phyloP scores from a whole-genome alignment of 1,284 basidiomycete genomes.

The Xerocomus cyaneibrunnescens region DNA sequence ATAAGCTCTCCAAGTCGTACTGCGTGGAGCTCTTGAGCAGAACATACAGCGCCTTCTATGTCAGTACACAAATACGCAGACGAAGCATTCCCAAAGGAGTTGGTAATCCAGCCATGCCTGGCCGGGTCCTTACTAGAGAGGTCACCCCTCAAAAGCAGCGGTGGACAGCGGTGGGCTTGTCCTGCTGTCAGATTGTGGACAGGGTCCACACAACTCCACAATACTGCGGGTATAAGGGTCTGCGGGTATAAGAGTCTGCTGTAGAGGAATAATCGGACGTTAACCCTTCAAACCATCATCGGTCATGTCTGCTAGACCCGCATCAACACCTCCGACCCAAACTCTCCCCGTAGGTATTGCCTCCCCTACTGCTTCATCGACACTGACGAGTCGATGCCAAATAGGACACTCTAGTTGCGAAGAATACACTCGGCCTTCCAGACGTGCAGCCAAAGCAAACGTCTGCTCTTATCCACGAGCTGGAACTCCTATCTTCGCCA shows the following conservation, averaged over 20 bases:
- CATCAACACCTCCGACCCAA: background rate
- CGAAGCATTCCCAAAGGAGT: slow-evolving; percentile 10
- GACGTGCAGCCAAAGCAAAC: background rate
- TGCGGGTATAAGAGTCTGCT: slow-evolving; percentile 17
- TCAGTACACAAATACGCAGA: background rate
- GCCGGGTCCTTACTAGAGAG: background rate
- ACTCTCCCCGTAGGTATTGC: slow-evolving; percentile 11
- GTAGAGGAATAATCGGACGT: background rate
- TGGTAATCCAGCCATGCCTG: background rate
- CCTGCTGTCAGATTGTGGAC: slow-evolving; percentile 10
- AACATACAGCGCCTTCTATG: background rate
- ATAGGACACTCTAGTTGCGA: slow-evolving; percentile 11
- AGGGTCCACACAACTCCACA: slow-evolving; percentile 19
- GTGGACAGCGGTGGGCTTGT: slow-evolving; percentile 1
- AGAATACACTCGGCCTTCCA: background rate
- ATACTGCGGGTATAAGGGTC: slow-evolving; percentile 17
- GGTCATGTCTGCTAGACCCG: slow-evolving; percentile 13
- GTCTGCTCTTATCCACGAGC: background rate
- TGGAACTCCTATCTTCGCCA: background rate
- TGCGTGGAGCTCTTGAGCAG: background rate
- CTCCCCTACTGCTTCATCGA: background rate
- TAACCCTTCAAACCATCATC: background rate
- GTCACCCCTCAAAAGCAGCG: background rate
- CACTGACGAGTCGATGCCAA: background rate
- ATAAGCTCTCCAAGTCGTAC: too few species aligned